These are phyloP conservation scores for Neckera pumila DNA, from an alignment of 225 moss, liverwort and hornwort genomes.

Conservation along the genomic window DNA sequence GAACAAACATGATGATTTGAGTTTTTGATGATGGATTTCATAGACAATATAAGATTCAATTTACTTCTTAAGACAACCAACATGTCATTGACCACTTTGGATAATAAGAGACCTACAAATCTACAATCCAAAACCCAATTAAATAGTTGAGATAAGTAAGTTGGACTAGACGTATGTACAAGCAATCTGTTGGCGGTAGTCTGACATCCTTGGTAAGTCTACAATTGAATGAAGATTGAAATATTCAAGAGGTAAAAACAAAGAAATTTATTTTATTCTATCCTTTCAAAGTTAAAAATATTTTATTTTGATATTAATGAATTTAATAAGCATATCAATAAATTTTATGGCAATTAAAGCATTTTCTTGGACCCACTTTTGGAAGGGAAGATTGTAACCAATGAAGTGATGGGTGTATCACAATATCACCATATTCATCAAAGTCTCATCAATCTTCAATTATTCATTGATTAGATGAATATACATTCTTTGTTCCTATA, in stretches of 20 bases:
- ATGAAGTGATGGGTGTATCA: neutral
- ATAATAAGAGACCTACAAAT: neutral
- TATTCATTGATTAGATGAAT: neutral
- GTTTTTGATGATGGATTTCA: neutral
- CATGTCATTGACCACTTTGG: neutral
- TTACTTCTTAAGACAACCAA: neutral
- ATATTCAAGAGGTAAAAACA: neutral
- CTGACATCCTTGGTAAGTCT: neutral
- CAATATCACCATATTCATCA: neutral
- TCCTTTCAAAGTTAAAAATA: neutral
- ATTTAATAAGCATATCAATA: neutral
- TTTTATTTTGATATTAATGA: neutral
- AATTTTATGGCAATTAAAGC: neutral
- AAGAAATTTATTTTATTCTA: neutral
- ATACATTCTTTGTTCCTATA: neutral
- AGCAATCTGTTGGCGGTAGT: fast-evolving
- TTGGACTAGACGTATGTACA: neutral
- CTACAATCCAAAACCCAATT: fast-evolving
- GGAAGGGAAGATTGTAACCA: neutral
- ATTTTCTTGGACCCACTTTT: neutral
- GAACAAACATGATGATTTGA: neutral
- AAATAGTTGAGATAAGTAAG: neutral
- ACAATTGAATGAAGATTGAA: neutral
- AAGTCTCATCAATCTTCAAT: neutral
- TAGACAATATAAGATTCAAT: neutral